Percentiles rank a stretch among this genome's conserved stretches.
Conservation (phyloP, 1,139 yeast genomes). For the Blastobotrys persicus region DNA sequence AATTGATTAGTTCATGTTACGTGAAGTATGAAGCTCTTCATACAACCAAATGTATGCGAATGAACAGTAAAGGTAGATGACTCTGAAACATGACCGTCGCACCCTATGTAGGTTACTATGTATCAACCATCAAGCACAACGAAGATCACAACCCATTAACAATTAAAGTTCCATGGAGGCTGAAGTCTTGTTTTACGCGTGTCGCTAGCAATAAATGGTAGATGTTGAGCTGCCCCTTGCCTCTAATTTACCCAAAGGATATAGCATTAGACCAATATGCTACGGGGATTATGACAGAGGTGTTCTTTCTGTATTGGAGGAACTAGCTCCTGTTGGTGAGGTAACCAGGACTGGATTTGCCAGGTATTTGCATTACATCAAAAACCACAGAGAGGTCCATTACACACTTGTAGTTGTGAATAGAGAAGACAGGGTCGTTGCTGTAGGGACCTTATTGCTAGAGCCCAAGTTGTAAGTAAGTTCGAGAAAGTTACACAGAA, state of each 20-base stretch:
- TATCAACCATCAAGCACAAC: too few species aligned
- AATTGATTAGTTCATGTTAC: too few species aligned
- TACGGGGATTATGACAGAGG: slow-evolving; percentile 45
- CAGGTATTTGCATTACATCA: slow-evolving; percentile 8
- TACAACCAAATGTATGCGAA: too few species aligned
- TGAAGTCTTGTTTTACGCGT: slow-evolving; percentile 2
- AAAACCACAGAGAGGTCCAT: slow-evolving; percentile 34
- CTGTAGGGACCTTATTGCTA: slow-evolving; percentile 43
- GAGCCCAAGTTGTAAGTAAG: slow-evolving; percentile 45
- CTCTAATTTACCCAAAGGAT: slow-evolving; percentile 46
- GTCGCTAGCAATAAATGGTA: slow-evolving; percentile 1
- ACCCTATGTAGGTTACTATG: too few species aligned
- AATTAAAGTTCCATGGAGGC: too few species aligned
- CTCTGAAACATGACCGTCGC: too few species aligned
- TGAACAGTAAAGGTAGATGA: too few species aligned
- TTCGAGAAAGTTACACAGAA: too few species aligned
- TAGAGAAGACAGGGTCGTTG: slow-evolving; percentile 34
- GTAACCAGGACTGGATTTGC: slow-evolving; percentile 32
- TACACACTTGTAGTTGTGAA: slow-evolving; percentile 50
- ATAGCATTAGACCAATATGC: slow-evolving; percentile 46
- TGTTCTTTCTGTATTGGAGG: slow-evolving; percentile 47
- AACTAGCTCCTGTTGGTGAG: slow-evolving; percentile 56
- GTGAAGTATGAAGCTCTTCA: too few species aligned
- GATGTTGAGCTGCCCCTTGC: slow-evolving; percentile 1
- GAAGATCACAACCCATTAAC: too few species aligned